Evolutionary conservation across 352 stramenopile species (phyloP).

Genomic region (Pythium phragmiticola): DNA sequence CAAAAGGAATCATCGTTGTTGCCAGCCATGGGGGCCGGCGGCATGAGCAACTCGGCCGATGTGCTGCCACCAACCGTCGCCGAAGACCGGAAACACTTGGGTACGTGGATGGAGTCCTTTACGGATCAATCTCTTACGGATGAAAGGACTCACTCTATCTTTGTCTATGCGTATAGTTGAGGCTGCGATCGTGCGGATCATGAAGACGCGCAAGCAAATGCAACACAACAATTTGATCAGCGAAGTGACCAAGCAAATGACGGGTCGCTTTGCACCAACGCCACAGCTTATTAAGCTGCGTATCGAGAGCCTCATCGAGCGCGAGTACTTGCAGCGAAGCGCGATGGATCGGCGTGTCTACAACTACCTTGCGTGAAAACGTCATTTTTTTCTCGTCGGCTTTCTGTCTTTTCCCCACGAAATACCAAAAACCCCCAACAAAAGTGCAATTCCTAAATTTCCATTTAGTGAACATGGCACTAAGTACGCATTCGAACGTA

Average conservation of each 20-base stretch:
- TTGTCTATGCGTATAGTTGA: conserved; percentile 49
- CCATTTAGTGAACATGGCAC: neutral
- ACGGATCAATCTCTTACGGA: neutral
- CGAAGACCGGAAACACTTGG: conserved; percentile 95
- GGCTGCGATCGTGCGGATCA: conserved; percentile 94
- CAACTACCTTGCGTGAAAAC: conserved; percentile 95
- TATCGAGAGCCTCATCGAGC: conserved; percentile 98
- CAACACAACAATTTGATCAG: conserved; percentile 91
- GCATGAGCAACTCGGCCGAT: conserved; percentile 55
- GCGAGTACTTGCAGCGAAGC: conserved; percentile 97
- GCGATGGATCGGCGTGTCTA: conserved; percentile 93
- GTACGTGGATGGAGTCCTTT: conserved; percentile 22
- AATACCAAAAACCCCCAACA: neutral
- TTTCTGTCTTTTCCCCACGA: neutral
- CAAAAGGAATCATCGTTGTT: conserved; percentile 76
- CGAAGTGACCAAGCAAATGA: conserved; percentile 88
- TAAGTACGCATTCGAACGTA: conserved; percentile 19
- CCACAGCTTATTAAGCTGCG: conserved; percentile 97
- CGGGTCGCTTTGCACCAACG: conserved; percentile 91
- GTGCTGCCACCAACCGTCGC: conserved; percentile 90
- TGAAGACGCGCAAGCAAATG: conserved; percentile 94
- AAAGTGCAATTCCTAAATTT: conserved; percentile 10
- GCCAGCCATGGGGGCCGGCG: conserved; percentile 31
- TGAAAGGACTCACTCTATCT: too few species aligned
- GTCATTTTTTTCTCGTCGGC: neutral